Percentiles rank a stretch among this genome's conserved stretches.
Evolutionary conservation across 768 basidiomycete genomes (phyloP).

Genomic region (Termitomyces sp.): DNA sequence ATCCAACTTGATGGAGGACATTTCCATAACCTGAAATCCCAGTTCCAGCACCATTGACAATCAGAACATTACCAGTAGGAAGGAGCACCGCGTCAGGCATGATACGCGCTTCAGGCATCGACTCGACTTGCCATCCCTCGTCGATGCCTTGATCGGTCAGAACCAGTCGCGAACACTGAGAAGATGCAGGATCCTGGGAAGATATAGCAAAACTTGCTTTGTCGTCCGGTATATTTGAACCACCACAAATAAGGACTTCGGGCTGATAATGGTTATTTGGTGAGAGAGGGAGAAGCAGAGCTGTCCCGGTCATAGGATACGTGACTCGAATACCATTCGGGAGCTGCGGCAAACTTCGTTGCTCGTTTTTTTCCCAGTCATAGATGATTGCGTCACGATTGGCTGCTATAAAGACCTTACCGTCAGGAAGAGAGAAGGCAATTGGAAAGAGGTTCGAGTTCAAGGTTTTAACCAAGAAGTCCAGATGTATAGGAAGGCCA

Average conservation of each 20-base stretch:
- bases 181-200: conserved; percentile 66
- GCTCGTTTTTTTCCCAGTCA: conserved; percentile 61
- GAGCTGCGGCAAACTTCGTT: conserved; percentile 56
- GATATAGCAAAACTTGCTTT: conserved; percentile 57
- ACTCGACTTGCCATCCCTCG: conserved; percentile 67
- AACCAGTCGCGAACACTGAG: conserved; percentile 66
- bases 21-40: conserved; percentile 81
- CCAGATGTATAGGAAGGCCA: conserved; percentile 58
- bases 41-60: conserved; percentile 70
- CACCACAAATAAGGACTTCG: conserved; percentile 73
- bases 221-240: conserved; percentile 59
- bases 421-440: conserved; percentile 66
- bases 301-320: conserved; percentile 79
- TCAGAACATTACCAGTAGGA: conserved; percentile 67
- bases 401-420: conserved; percentile 68
- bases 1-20: conserved; percentile 59
- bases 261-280: conserved; percentile 57
- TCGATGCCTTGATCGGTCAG: conserved; percentile 60
- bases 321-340: conserved; percentile 79
- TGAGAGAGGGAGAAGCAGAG: conserved; percentile 64
- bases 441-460: conserved; percentile 83
- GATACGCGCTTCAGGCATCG: conserved; percentile 65
- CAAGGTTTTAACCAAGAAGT: conserved; percentile 64
- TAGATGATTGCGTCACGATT: conserved; percentile 79
- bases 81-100: conserved; percentile 83